A percentile compares a stretch with the other conserved stretches of the same genome.
These are phyloP conservation scores for Aureobasidium vineae DNA, from an alignment of 2,329 filamentous ascomycete species.

Conservation along the genomic window DNA sequence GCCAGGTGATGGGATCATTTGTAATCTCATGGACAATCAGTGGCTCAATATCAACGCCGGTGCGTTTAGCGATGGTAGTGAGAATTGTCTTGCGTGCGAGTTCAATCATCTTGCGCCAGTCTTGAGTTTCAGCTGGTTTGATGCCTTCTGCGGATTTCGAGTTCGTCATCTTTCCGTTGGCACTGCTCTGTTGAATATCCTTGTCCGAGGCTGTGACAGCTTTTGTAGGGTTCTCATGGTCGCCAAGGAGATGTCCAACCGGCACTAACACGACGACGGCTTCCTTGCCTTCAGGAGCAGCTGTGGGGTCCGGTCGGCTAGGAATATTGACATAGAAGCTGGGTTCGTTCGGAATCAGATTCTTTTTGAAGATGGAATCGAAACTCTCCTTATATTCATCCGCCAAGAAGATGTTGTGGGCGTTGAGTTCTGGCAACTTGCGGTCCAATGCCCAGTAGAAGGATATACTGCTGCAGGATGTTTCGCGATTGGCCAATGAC, in stretches of 20 bases:
- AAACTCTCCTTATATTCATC: constrained; percentile 71
- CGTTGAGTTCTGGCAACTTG: constrained; percentile 60
- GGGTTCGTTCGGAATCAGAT: constrained; percentile 64
- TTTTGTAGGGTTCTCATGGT: constrained; percentile 40
- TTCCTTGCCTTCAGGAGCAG: constrained; percentile 65
- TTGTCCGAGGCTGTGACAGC: neutral
- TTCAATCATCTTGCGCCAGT: constrained; percentile 61
- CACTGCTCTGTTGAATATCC: neutral
- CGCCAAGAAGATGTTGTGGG: constrained; percentile 76
- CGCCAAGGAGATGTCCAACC: constrained; percentile 61
- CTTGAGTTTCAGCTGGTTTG: constrained; percentile 48
- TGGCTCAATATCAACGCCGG: constrained; percentile 53
- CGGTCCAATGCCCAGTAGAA: constrained; percentile 71
- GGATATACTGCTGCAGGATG: constrained; percentile 70
- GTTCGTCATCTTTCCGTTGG: constrained; percentile 27
- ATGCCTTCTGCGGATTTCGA: constrained; percentile 41
- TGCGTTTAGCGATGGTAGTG: constrained; percentile 59
- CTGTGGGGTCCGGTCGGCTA: constrained; percentile 64
- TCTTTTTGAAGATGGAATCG: constrained; percentile 70
- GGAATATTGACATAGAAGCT: constrained; percentile 78
- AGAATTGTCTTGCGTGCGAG: constrained; percentile 62
- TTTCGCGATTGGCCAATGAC: constrained; percentile 50
- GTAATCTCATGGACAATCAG: constrained; percentile 60
- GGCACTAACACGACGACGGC: constrained; percentile 69
- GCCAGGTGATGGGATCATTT: constrained; percentile 66